Evolutionary conservation across 345 rosid genomes (phyloP), one percentile per base, ranked within the genome.

Genomic region (Iberis pinnata): DNA sequence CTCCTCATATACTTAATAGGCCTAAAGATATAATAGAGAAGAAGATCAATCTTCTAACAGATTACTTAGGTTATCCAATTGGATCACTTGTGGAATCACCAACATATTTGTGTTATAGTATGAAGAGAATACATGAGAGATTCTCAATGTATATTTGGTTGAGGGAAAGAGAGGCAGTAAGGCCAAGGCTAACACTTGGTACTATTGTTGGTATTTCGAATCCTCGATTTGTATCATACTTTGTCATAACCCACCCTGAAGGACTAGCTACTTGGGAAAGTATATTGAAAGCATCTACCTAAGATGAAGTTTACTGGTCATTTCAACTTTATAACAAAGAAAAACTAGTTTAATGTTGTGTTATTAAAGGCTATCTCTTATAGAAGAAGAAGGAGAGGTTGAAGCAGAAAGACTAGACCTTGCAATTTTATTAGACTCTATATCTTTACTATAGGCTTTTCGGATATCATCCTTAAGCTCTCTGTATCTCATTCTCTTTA

Each of bases 381-480:
- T 22, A 51, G 58, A 54, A 40, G 84, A 75, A 35, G 83, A 75
- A 31, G 84, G 76, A 31, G 95, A 87, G 1, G 95, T 74, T 0
- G 89, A 78, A 12, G 92, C 65, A 9, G 89, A 78, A 64, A 92
- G 68, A n/a, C 78, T 71, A 5, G 76, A 63, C 15, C 72, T 73
- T 8, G 72, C 78, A 40, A 53, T 43, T 72, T 75, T n/a, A n/a
- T n/a, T 80, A 10, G 84, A 86, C 56, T 54, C 72, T 74, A 77
- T 92, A 72, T 92, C 98, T 79, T 77, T 92, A 26, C 39, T 75
- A 73, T 81, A 92, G 5, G 98, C 98, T 73, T 76, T 85, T 45
- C 75, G 88, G 27, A 92, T 85, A 48, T 92, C 97, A 1, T 85
- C 88, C 61, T 85, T 92, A 25, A 92, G 90, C 74, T 88, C 96